Percentiles rank a stretch among this genome's conserved stretches.
Evolutionary conservation across 352 stramenopile species (phyloP).

Genomic region (Phytophthora citricola): DNA sequence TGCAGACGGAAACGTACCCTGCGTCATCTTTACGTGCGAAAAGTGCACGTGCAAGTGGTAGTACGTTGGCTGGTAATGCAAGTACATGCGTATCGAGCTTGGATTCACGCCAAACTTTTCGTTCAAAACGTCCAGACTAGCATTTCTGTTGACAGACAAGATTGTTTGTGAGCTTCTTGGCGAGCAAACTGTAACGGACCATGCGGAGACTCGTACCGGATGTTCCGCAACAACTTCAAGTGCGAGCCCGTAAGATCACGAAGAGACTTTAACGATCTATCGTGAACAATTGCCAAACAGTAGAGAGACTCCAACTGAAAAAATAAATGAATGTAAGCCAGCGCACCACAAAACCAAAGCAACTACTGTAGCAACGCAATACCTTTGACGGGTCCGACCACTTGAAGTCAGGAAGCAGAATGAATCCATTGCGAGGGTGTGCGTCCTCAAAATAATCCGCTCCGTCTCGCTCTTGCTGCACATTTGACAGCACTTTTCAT

Average conservation of each 20-base stretch:
- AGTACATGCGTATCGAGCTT: constrained; percentile 79
- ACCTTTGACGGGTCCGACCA: constrained; percentile 81
- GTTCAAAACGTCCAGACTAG: constrained; percentile 56
- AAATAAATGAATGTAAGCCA: neutral
- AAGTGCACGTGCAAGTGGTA: constrained; percentile 92
- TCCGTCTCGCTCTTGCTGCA: constrained; percentile 82
- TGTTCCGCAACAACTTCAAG: constrained; percentile 71
- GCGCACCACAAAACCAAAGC: neutral
- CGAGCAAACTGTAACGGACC: neutral
- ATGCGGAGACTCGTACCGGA: constrained; percentile 50
- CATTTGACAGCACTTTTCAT: neutral
- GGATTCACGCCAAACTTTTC: constrained; percentile 60
- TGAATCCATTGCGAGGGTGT: constrained; percentile 70
- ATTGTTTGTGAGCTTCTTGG: constrained; percentile 1
- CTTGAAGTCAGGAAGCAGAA: constrained; percentile 87
- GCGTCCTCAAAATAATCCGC: constrained; percentile 79
- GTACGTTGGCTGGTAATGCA: constrained; percentile 91
- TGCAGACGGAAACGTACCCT: constrained; percentile 42
- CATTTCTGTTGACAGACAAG: constrained; percentile 48
- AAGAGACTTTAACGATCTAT: constrained; percentile 75
- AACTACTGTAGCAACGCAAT: neutral
- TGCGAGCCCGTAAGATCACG: constrained; percentile 75
- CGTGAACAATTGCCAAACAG: constrained; percentile 82
- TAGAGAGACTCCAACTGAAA: constrained; percentile 80
- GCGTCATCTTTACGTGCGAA: constrained; percentile 83